Base-by-base conservation (phyloP, 371 early-diverging fungal species). In the Conidiobolus incongruus region DNA sequence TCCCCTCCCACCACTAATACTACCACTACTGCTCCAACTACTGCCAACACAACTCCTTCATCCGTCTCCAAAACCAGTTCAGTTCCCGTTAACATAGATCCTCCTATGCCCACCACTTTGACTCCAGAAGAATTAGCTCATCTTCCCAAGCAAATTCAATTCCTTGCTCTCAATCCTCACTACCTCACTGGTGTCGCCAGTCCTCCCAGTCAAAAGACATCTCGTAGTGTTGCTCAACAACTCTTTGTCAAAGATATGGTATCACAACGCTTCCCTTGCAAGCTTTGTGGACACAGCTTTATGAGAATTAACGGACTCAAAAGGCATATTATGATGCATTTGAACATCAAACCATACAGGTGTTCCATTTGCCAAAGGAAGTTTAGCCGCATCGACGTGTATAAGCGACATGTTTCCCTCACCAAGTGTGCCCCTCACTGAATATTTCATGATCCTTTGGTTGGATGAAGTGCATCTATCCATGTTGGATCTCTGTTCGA, bases 311-410 rank as follows among this genome's bases (percentile, higher is more conserved):
- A 44, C 22, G 35, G 23, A 13, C 24, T 44, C 4, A 32, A 35
- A n/a, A 32, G 44, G 11, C 44, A 44, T 23, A 11, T 35, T 6
- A 17, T 34, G 23, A 23, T 35, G 19, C 44, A 44, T 34, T 15
- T 34, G 7, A 10, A 44, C 16, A 34, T 32, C 35, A 32, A 35
- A 21, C 44, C 44, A 15, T 44, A 34, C 35, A 21, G 10, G 13
- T 44, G 44, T 4, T 12, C n/a, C 10, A 35, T 11, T 10, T 44
- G 44, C 17, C 2, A 10, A 13, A 11, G 35, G 10, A 19, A 34
- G 4, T 44, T 44, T 22, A 16, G 34, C 10, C 33, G 44, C 6
- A 32, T 20, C 5, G 44, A 44, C 22, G 44, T 23, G 4, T 21
- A 34, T 5, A 44, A 34, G 44, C 32, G 44, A 8, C 44, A 44